Evolutionary conservation across 2,329 filamentous ascomycete genomes (phyloP).

Genomic region (Cladophialophora chaetospira): DNA sequence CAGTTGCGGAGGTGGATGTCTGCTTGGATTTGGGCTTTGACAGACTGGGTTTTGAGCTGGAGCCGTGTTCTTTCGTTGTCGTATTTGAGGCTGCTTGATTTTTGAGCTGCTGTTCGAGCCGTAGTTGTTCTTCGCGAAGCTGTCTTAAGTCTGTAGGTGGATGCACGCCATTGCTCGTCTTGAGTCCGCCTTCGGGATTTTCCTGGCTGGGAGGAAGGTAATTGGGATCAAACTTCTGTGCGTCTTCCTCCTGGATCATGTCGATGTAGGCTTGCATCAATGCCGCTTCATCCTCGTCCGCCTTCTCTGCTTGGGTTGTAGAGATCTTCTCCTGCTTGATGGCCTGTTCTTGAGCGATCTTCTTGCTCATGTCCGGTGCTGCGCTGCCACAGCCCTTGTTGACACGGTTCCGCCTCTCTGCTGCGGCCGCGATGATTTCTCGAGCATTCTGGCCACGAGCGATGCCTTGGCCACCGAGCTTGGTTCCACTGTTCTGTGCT

Average conservation of each 20-base stretch:
- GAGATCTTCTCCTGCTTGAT: conserved; percentile 70
- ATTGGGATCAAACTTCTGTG: conserved; percentile 59
- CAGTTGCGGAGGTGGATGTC: not conserved
- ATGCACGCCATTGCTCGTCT: conserved; percentile 42
- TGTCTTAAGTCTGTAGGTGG: conserved; percentile 30
- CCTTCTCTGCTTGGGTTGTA: conserved; percentile 80
- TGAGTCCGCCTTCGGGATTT: conserved; percentile 52
- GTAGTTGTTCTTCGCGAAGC: conserved; percentile 21
- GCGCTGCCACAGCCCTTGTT: conserved; percentile 76
- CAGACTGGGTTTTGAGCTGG: not conserved
- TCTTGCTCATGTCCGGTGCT: conserved; percentile 61
- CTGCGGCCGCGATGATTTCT: conserved; percentile 70
- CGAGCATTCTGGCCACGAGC: conserved; percentile 68
- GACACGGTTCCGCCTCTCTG: conserved; percentile 66
- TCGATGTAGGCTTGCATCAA: conserved; percentile 86
- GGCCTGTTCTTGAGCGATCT: conserved; percentile 64
- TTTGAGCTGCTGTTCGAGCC: conserved; percentile 23
- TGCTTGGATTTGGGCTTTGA: not conserved
- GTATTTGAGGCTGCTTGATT: conserved; percentile 9
- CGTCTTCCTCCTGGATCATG: conserved; percentile 77
- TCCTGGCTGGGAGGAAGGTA: conserved; percentile 56
- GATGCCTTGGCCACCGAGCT: conserved; percentile 66
- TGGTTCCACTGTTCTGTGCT: conserved; percentile 64
- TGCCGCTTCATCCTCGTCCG: conserved; percentile 83
- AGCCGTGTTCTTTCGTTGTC: conserved; percentile 3